Evolutionary conservation across 768 basidiomycete species (phyloP).

Genomic region (Phanerochaete sordida): DNA sequence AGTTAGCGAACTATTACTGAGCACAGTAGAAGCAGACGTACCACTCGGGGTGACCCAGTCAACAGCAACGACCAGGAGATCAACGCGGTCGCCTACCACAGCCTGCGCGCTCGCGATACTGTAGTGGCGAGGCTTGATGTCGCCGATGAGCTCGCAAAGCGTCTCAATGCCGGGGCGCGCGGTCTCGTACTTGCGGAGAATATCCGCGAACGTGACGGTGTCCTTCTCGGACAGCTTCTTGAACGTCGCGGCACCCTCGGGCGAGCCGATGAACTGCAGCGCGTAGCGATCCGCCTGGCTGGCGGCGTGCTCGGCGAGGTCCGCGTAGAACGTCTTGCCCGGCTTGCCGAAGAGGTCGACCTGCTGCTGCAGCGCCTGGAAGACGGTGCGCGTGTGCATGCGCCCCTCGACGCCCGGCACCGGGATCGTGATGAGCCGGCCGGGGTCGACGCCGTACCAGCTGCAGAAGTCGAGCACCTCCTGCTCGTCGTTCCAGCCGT

Average conservation of each 20-base stretch:
- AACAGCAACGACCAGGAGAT: slow-evolving; percentile 93
- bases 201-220: slow-evolving; percentile 89
- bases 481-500: slow-evolving; percentile 93
- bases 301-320: slow-evolving; percentile 75
- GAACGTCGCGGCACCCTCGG: slow-evolving; percentile 89
- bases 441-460: slow-evolving; percentile 88
- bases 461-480: slow-evolving; percentile 87
- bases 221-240: slow-evolving; percentile 96
- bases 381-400: slow-evolving; percentile 89
- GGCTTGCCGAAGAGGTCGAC: slow-evolving; percentile 95
- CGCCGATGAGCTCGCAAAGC: slow-evolving; percentile 85
- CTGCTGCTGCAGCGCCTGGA: slow-evolving; percentile 95
- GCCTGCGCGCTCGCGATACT: slow-evolving; percentile 96
- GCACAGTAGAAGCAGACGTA: slow-evolving; percentile 32
- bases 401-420: slow-evolving; percentile 56
- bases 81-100: slow-evolving; percentile 92
- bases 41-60: slow-evolving; percentile 89
- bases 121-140: slow-evolving; percentile 97
- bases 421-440: slow-evolving; percentile 79
- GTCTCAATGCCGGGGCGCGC: slow-evolving; percentile 82
- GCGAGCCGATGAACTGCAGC: slow-evolving; percentile 87
- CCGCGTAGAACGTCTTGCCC: slow-evolving; percentile 92
- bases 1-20: background rate
- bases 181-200: slow-evolving; percentile 70
- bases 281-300: slow-evolving; percentile 68